Percentiles rank a stretch among this genome's conserved stretches.
Conservation (phyloP, 1,284 basidiomycete genomes). For the Leccinum huronense region DNA sequence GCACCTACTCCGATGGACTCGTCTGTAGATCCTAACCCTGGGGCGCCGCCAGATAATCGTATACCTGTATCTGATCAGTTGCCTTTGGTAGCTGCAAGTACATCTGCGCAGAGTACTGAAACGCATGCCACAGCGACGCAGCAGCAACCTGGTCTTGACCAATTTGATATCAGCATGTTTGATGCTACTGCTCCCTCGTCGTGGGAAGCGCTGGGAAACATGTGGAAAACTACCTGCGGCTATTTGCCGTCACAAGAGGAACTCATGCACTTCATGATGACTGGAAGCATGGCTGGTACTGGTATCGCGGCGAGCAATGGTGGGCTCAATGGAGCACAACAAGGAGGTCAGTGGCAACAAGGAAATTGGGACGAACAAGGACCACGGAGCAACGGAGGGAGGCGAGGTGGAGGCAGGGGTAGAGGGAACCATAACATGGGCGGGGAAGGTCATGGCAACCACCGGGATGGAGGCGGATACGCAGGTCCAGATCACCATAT, state of each 20-base stretch:
- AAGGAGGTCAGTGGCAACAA: constrained; percentile 29
- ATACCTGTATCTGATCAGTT: constrained; percentile 48
- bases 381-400: constrained; percentile 13
- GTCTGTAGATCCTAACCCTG: constrained; percentile 41
- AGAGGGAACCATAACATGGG: constrained; percentile 38
- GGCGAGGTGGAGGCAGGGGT: constrained; percentile 31
- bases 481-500: constrained; percentile 14
- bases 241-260: constrained; percentile 66
- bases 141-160: constrained; percentile 52
- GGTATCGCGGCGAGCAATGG: constrained; percentile 15
- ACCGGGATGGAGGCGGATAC: constrained; percentile 36
- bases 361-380: constrained; percentile 19
- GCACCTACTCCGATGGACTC: constrained; percentile 35
- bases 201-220: constrained; percentile 72
- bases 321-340: constrained; percentile 14
- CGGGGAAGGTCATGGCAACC: constrained; percentile 38
- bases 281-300: constrained; percentile 35
- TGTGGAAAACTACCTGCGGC: constrained; percentile 68
- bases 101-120: constrained; percentile 43
- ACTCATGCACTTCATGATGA: constrained; percentile 68
- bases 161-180: constrained; percentile 67
- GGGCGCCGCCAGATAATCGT: constrained; percentile 41
- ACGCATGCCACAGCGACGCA: constrained; percentile 37
- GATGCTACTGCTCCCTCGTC: constrained; percentile 65
- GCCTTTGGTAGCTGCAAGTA: constrained; percentile 53